Evolutionary conservation across 2,329 filamentous ascomycete species (phyloP), one percentile per base, ranked within the genome.

Genomic region (Acarospora socialis): DNA sequence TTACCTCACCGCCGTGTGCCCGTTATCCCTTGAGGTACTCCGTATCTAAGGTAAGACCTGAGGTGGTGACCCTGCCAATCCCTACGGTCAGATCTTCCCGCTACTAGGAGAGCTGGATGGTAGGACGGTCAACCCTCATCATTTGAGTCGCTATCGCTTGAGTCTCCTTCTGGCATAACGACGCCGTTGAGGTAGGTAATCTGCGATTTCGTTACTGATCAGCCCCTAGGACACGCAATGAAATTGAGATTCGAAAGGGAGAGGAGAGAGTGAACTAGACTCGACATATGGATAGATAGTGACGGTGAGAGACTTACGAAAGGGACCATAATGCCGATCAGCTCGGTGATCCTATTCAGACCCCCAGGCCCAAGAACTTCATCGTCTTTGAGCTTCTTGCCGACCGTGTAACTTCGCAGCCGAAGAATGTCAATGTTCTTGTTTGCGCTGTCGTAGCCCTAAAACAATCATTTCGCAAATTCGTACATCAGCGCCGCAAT

Each of bases 381-480:
- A 7, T 64, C 55, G 45, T 86, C 82, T 8, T 65, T 52, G 21
- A 93, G 55, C 48, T 73, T 72, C 37, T 65, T 73, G 21, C 72
- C 67, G 14, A 92, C 56, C 0, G 79, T 86, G 51, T 79, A 93
- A 52, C 77, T 90, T 38, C 75, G 70, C 48, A 94, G 64, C 45
- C 83, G 79, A 34, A 93, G 63, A 32, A 94, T 65, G 34, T 76
- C 73, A 46, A 93, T 84, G 44, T 93, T 79, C 24, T 69, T 61
- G 50, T 93, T 81, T 36, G 81, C 74, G 13, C 68, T 66, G 26
- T 71, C 61, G 49, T 80, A 92, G 28, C 80, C 82, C 78, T 87
- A 48, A 36, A 44, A 30, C 33, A 43, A 29, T 36, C 29, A 40
- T 34, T 24, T 3, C 28, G 4, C 14, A 29, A 21, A 15, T 17